Conservation (phyloP, 192 early-diverging fungal genomes). For the Powellomyces hirtus region DNA sequence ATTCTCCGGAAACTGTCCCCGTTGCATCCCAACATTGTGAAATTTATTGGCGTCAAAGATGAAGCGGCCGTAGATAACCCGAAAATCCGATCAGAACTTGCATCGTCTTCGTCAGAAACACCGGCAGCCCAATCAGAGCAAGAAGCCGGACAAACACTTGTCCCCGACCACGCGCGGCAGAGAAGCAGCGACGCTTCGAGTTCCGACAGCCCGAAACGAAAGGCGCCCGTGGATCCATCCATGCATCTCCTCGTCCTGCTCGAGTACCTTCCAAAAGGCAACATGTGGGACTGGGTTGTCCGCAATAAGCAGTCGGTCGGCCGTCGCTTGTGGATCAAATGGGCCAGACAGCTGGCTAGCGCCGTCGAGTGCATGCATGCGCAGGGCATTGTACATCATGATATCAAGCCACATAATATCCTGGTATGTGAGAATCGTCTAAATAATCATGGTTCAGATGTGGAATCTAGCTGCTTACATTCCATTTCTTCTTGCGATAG, state of each 20-base stretch:
- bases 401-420: slow-evolving; percentile 61
- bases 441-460: too few relatives aligned
- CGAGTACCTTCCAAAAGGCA: slow-evolving; percentile 43
- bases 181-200: background rate
- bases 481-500: slow-evolving; percentile 12
- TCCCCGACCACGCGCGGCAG: too few relatives aligned
- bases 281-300: slow-evolving; percentile 51
- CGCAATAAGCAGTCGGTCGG: slow-evolving; percentile 36
- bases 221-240: background rate
- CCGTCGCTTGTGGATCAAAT: slow-evolving; percentile 44
- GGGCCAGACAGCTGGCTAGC: slow-evolving; percentile 47
- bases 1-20: slow-evolving; percentile 33
- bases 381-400: slow-evolving; percentile 55
- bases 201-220: background rate
- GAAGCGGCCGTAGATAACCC: slow-evolving; percentile 33
- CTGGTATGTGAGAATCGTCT: slow-evolving; percentile 39
- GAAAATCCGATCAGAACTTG: background rate
- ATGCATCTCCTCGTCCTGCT: slow-evolving; percentile 41
- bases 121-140: background rate
- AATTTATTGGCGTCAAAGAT: slow-evolving; percentile 48
- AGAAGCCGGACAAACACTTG: background rate
- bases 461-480: too few relatives aligned
- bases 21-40: slow-evolving; percentile 40
- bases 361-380: slow-evolving; percentile 50
- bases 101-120: background rate